phyloP scores from a whole-genome alignment of 2,329 filamentous ascomycete species.

The Fusarium sp. region DNA sequence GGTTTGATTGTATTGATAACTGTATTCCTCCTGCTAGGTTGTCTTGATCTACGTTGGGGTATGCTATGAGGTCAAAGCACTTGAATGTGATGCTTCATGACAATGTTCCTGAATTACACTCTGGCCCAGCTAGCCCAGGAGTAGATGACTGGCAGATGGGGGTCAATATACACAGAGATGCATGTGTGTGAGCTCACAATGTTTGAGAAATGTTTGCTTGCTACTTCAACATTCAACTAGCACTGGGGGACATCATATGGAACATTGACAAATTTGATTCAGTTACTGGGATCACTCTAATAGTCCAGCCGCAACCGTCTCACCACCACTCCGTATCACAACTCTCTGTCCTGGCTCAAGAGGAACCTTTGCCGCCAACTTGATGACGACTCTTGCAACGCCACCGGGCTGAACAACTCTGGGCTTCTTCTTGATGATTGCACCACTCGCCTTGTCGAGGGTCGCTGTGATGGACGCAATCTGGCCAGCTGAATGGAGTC shows the following conservation, averaged over 20 bases:
- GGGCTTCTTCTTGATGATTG: constrained; percentile 84
- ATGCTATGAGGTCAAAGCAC: no score
- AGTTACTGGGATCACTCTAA: constrained; percentile 68
- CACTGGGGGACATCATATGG: not conserved
- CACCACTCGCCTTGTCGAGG: constrained; percentile 83
- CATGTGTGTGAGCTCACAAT: not conserved
- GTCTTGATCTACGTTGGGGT: no score
- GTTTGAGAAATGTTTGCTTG: not conserved
- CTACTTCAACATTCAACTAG: accelerated
- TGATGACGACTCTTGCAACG: constrained; percentile 82
- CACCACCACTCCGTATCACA: constrained; percentile 82
- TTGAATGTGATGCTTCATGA: not conserved
- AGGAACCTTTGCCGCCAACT: constrained; percentile 79
- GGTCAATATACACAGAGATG: not conserved
- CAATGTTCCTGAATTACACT: not conserved
- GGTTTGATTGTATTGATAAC: no score
- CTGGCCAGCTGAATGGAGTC: constrained; percentile 81
- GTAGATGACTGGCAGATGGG: not conserved
- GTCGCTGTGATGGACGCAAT: constrained; percentile 79
- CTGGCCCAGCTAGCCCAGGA: not conserved
- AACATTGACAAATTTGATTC: constrained; percentile 4
- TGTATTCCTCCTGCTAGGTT: no score
- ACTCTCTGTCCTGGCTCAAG: constrained; percentile 84
- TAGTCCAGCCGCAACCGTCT: constrained; percentile 88
- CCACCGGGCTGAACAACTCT: constrained; percentile 83